Conservation (phyloP, 208 protist genomes). For the Vickermania ingenoplastis region DNA sequence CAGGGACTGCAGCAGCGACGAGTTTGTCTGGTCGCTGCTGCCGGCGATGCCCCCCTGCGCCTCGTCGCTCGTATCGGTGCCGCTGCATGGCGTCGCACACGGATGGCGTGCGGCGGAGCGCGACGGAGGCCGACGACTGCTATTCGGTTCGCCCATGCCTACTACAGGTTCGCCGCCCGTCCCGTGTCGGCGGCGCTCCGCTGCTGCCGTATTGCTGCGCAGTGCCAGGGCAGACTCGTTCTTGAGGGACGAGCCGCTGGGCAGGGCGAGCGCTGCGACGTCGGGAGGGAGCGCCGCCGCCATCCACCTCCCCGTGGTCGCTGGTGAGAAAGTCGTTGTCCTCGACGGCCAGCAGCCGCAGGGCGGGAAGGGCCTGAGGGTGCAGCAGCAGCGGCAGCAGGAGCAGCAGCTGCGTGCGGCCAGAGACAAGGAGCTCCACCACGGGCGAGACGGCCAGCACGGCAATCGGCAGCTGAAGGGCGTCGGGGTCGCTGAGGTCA, state of each 20-base stretch:
- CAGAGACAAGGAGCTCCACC: neutral
- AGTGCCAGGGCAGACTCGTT: neutral
- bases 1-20: neutral
- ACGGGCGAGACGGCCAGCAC: neutral
- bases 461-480: neutral
- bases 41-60: neutral
- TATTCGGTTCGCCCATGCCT: neutral
- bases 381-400: slow-evolving; percentile 1
- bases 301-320: neutral
- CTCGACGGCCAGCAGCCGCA: neutral
- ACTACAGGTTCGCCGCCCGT: neutral
- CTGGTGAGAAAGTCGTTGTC: neutral
- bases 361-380: neutral
- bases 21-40: neutral
- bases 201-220: neutral
- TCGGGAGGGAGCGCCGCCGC: neutral
- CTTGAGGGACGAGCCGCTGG: neutral
- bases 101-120: neutral
- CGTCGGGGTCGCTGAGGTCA: neutral
- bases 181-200: neutral
- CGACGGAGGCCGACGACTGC: too few species aligned
- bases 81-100: too few species aligned
- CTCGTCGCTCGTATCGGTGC: neutral
- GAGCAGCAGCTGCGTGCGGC: neutral
- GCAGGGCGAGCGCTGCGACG: neutral